phyloP scores from a whole-genome alignment of 2,329 filamentous ascomycete species.

The Alternaria arbusti region DNA sequence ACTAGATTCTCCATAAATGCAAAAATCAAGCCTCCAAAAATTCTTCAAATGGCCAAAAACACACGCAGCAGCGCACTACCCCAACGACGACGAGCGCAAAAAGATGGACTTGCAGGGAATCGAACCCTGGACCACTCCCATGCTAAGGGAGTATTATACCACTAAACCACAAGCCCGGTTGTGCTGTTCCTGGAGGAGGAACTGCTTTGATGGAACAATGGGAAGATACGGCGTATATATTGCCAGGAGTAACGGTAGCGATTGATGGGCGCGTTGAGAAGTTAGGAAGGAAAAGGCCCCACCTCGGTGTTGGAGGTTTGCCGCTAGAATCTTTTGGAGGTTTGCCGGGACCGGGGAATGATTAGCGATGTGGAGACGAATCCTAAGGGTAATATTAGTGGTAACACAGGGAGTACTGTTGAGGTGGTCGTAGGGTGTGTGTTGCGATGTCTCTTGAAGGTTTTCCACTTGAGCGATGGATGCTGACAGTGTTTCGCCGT shows the following conservation, averaged over 20 bases:
- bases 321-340: neutral
- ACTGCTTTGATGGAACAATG: neutral
- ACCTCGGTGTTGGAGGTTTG: neutral
- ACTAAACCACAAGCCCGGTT: slow-evolving; percentile 28
- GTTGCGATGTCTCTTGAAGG: neutral
- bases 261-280: neutral
- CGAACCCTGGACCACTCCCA: slow-evolving; percentile 21
- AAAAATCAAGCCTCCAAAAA: neutral
- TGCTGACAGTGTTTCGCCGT: rapidly evolving
- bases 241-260: rapidly evolving
- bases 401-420: rapidly evolving
- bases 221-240: rapidly evolving
- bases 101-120: slow-evolving; percentile 15
- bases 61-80: neutral
- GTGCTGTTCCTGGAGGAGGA: neutral
- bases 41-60: neutral
- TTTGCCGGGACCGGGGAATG: neutral
- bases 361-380: neutral
- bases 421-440: neutral
- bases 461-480: neutral
- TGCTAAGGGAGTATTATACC: slow-evolving; percentile 31
- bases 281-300: neutral
- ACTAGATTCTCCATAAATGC: neutral
- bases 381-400: rapidly evolving
- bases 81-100: neutral